A percentile compares a stretch with the other conserved stretches of the same genome.
phyloP scores from a whole-genome alignment of 257 asterid species.

The Fraxinus anomala region DNA sequence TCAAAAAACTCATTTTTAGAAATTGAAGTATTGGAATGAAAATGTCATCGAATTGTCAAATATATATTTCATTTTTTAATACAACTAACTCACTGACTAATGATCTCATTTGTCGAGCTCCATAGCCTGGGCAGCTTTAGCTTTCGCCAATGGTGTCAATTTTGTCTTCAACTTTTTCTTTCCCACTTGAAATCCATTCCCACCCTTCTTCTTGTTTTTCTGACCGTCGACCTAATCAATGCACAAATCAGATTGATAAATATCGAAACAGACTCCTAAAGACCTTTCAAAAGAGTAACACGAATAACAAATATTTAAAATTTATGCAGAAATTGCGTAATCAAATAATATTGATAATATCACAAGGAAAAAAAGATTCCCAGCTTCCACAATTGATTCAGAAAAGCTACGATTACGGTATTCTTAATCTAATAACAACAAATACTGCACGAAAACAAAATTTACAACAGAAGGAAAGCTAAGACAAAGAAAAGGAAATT shows the following conservation, averaged over 20 bases:
- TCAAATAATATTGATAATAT: too few relatives aligned
- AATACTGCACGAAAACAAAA: background rate
- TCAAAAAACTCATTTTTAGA: background rate
- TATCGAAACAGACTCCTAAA: background rate
- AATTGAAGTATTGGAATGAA: background rate
- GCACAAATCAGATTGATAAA: conserved; percentile 20
- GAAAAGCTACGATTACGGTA: background rate
- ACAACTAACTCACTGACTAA: conserved; percentile 10
- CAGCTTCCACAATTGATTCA: background rate
- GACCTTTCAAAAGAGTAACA: background rate
- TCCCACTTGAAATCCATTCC: conserved; percentile 81
- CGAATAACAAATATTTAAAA: background rate
- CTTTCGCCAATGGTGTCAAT: conserved; percentile 84
- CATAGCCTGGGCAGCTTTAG: conserved; percentile 98
- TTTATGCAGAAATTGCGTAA: too few relatives aligned
- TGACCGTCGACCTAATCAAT: conserved; percentile 77
- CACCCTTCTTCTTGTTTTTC: conserved; percentile 71
- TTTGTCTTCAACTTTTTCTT: conserved; percentile 87
- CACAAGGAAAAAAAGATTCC: too few relatives aligned
- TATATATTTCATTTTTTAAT: background rate
- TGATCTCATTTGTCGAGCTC: conserved; percentile 74
- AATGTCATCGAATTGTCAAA: background rate
- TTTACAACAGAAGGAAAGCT: background rate
- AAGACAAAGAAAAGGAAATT: conserved; percentile 13
- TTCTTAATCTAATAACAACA: background rate